These are phyloP conservation scores for Yamadazyma sp. DNA, from an alignment of 1,139 yeast genomes.

Conservation along the genomic window DNA sequence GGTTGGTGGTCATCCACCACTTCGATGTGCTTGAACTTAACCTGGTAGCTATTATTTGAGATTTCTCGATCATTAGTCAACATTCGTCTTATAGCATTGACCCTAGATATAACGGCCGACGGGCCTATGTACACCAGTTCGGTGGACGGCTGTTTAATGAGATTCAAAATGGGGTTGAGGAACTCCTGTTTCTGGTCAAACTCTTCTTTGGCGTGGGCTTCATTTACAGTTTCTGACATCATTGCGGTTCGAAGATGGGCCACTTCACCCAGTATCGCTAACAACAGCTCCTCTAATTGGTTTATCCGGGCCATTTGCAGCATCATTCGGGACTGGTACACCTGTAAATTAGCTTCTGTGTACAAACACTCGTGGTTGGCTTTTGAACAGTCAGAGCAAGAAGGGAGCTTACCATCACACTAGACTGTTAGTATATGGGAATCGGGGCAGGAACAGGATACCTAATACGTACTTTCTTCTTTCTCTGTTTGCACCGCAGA, in stretches of 20 bases:
- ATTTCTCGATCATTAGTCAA: slow-evolving; percentile 15
- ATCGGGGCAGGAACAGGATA: background rate
- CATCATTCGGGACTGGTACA: slow-evolving; percentile 7
- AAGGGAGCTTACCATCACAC: slow-evolving; percentile 12
- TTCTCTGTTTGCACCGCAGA: slow-evolving; percentile 13
- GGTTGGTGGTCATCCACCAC: slow-evolving; percentile 6
- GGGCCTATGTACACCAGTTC: slow-evolving; percentile 12
- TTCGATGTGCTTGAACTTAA: slow-evolving; percentile 6
- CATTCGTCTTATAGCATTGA: slow-evolving; percentile 16
- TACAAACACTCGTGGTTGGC: slow-evolving; percentile 8
- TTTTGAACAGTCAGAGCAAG: slow-evolving; percentile 10
- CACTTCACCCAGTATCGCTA: slow-evolving; percentile 7
- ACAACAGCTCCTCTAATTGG: slow-evolving; percentile 8
- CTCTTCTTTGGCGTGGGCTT: slow-evolving; percentile 3
- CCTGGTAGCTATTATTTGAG: slow-evolving; percentile 5
- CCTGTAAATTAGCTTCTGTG: slow-evolving; percentile 7
- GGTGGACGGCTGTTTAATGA: slow-evolving; percentile 11
- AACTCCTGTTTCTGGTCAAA: slow-evolving; percentile 5
- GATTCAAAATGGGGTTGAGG: slow-evolving; percentile 10
- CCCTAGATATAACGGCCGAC: slow-evolving; percentile 16
- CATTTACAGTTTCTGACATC: slow-evolving; percentile 5
- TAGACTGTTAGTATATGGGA: background rate
- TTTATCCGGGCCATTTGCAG: slow-evolving; percentile 8
- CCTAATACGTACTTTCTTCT: slow-evolving; percentile 12
- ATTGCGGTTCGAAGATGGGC: slow-evolving; percentile 7